Percentiles rank a stretch among this genome's conserved stretches.
Evolutionary conservation across 2,329 filamentous ascomycete genomes (phyloP).

Genomic region (Emergomyces africanus): DNA sequence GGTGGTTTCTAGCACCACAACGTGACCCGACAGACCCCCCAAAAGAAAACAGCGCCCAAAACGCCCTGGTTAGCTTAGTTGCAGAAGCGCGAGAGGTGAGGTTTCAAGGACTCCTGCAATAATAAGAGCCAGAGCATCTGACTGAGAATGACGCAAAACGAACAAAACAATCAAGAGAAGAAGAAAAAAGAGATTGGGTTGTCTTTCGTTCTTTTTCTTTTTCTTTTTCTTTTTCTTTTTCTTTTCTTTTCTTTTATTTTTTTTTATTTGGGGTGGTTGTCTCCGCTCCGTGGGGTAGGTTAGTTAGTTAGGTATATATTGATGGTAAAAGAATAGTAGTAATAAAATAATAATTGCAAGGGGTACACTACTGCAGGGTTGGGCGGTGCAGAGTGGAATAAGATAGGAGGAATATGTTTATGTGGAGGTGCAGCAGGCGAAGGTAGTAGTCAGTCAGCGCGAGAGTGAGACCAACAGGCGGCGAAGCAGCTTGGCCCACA

Average conservation of each 20-base stretch:
- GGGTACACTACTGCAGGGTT: not conserved
- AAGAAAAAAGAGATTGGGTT: no score
- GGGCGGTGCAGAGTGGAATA: not conserved
- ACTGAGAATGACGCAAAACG: not conserved
- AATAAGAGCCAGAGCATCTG: not conserved
- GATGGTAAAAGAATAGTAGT: not conserved
- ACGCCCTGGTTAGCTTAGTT: not conserved
- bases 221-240: no score
- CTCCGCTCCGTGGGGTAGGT: no score
- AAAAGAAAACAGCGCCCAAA: not conserved
- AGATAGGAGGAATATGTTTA: not conserved
- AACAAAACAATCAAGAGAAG: no score
- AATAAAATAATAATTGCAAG: not conserved
- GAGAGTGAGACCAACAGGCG: constrained; percentile 24
- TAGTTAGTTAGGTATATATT: not conserved
- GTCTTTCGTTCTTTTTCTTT: not conserved
- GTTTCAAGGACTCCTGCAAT: not conserved
- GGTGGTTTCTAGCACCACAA: not conserved
- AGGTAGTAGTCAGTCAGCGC: constrained; percentile 11
- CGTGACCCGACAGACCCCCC: not conserved
- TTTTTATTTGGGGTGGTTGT: no score
- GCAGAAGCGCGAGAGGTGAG: not conserved
- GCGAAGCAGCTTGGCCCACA: constrained; percentile 22
- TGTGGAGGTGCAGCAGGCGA: not conserved
- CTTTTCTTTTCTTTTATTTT: no score